Base-by-base conservation (phyloP, 768 basidiomycete species). In the Boletus reticulatus region DNA sequence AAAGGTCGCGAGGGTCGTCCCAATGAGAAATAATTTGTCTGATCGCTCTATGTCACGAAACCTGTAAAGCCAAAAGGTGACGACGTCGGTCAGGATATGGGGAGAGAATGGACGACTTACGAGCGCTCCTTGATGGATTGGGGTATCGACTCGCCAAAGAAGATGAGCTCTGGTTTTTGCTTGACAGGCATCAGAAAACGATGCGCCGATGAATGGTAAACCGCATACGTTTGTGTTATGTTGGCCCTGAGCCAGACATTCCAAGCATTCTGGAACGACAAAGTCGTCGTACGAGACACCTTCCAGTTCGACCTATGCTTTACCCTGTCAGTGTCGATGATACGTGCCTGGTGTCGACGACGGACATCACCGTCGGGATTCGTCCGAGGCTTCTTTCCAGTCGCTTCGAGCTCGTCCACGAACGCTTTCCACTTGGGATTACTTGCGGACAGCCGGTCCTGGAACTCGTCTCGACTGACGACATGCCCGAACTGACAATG, bases 301-400 rank as follows among this genome's bases (percentile, higher is more conserved):
- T 65, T 89, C 86, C 19, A 95, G 71, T 12, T 84, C 92, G 62
- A 95, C 87, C 92, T 94, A 57, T 6, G 0, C 11, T 50, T 36
- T 7, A 17, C 17, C 3, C 22, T 9, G 41, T 48, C 24, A 52
- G 27, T 31, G 29, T 45, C 24, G n/a, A 7, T 27, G 22, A 16
- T 14, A 43, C 6, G 51, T 50, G 47, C 38, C 16, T 52, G 31
- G 20, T 47, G 6, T 14, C 16, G 46, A 43, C 8, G 13, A 78
- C 80, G 54, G 61, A 91, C 94, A 75, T 97, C 94, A 68, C 94
- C 94, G 62, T 96, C 94, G 12, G 94, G 94, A 68, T 96, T 96
- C 24, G 90, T 95, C 55, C 91, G 80, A 2, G 82, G 87, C 52
- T 81, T 79, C 43, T 72, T 69, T 6, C 85, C 83, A 0, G 78